Evolutionary conservation across 257 asterid species (phyloP).

Genomic region (Eucommia ulmoides): DNA sequence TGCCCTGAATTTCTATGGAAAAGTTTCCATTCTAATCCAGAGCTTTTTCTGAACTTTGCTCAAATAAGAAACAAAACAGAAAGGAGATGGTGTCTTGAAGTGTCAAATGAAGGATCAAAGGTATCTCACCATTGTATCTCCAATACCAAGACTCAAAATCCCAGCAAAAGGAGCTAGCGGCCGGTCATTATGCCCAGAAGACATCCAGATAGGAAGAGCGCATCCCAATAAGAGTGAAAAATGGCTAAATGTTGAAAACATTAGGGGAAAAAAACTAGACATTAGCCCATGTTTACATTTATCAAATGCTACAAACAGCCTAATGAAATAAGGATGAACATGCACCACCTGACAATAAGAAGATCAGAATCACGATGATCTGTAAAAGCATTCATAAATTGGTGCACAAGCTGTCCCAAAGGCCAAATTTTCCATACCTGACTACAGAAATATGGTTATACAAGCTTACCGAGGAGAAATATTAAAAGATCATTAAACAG

Average conservation of each 20-base stretch:
- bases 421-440: slow-evolving; percentile 98
- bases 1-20: not conserved
- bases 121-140: slow-evolving; percentile 93
- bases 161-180: slow-evolving; percentile 98
- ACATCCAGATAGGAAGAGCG: slow-evolving; percentile 91
- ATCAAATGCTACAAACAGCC: slow-evolving; percentile 6
- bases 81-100: too few relatives aligned
- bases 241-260: slow-evolving; percentile 44
- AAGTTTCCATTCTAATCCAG: too few relatives aligned
- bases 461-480: slow-evolving; percentile 4
- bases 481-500: too few relatives aligned
- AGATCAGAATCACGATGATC: slow-evolving; percentile 99
- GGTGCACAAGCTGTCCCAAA: slow-evolving; percentile 71
- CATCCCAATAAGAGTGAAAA: slow-evolving; percentile 91
- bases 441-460: slow-evolving; percentile 14
- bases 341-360: slow-evolving; percentile 70
- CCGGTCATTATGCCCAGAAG: slow-evolving; percentile 71
- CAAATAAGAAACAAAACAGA: too few relatives aligned
- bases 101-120: too few relatives aligned
- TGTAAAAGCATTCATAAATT: slow-evolving; percentile 93
- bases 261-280: slow-evolving; percentile 1
- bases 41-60: too few relatives aligned
- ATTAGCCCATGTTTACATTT: slow-evolving; percentile 9
- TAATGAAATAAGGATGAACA: slow-evolving; percentile 5
- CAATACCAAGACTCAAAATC: slow-evolving; percentile 93